Evolutionary conservation across 768 basidiomycete species (phyloP).

Genomic region (Chalciporus pseudorubinellus): DNA sequence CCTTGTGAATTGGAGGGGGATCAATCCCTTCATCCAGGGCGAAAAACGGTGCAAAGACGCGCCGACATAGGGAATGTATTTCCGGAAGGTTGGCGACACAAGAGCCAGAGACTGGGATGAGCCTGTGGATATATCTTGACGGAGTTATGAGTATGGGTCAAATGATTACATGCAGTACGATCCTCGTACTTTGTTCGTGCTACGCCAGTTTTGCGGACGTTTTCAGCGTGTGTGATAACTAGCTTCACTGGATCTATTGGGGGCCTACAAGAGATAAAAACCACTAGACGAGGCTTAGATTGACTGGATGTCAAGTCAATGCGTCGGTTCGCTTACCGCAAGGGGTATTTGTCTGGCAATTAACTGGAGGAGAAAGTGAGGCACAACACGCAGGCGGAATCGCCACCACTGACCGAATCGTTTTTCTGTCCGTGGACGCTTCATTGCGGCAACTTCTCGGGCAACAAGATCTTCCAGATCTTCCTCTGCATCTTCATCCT

Average conservation of each 20-base stretch:
- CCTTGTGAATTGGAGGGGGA: conserved; percentile 45
- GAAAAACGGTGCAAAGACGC: conserved; percentile 53
- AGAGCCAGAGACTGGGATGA: conserved; percentile 66
- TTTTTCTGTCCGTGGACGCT: conserved; percentile 58
- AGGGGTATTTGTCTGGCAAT: conserved; percentile 75
- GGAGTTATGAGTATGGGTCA: background rate
- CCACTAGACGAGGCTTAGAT: conserved; percentile 42
- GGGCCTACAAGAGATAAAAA: conserved; percentile 77
- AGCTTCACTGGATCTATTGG: conserved; percentile 77
- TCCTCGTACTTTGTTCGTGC: conserved; percentile 58
- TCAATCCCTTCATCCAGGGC: conserved; percentile 36
- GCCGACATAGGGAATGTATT: conserved; percentile 59
- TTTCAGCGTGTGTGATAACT: conserved; percentile 59
- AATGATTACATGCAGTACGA: background rate
- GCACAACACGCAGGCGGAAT: background rate
- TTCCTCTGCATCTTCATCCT: conserved; percentile 39
- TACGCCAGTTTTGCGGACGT: conserved; percentile 59
- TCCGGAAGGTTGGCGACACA: conserved; percentile 70
- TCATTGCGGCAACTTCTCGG: conserved; percentile 68
- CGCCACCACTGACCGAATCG: conserved; percentile 55
- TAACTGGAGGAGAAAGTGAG: conserved; percentile 43
- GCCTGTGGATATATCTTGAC: conserved; percentile 62
- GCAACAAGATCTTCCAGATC: conserved; percentile 71
- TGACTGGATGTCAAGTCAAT: background rate
- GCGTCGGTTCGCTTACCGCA: conserved; percentile 49